Percentiles rank a stretch among this genome's conserved stretches.
Conservation (phyloP, 108 stramenopile genomes). For the Skeletonema menzelii region DNA sequence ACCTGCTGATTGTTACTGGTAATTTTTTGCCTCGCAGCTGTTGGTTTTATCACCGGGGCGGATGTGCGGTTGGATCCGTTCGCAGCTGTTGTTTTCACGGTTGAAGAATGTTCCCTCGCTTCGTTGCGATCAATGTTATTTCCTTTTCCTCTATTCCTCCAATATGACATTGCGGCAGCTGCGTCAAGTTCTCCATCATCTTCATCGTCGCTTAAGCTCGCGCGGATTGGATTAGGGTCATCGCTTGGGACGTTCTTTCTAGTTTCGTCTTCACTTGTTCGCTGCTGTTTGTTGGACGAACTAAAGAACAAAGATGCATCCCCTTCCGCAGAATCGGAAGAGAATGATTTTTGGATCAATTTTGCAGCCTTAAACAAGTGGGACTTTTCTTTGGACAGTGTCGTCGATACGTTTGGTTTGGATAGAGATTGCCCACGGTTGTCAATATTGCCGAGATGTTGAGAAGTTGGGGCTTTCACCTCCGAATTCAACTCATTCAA, state of each 20-base stretch:
- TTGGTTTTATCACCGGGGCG: background rate
- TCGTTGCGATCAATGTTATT: background rate
- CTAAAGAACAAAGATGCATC: background rate
- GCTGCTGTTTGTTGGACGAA: background rate
- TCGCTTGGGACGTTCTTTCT: background rate
- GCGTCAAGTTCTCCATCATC: constrained; percentile 3
- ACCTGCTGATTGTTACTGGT: background rate
- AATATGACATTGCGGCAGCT: background rate
- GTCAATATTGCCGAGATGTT: background rate
- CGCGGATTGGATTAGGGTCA: background rate
- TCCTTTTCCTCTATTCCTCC: background rate
- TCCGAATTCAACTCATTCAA: background rate
- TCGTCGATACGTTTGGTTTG: background rate
- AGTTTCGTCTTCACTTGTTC: background rate
- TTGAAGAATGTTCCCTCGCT: background rate
- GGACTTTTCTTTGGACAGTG: background rate
- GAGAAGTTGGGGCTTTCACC: background rate
- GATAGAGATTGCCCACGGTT: background rate
- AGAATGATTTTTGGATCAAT: constrained; percentile 13
- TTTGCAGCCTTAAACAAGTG: constrained; percentile 15
- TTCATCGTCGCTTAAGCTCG: background rate
- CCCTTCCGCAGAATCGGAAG: constrained; percentile 1
- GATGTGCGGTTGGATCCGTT: background rate
- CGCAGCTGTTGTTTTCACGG: background rate
- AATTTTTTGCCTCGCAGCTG: background rate